A percentile compares a stretch with the other conserved stretches of the same genome.
Conservation (phyloP, 805 yeast genomes). For the Monosporozyma solicola region DNA sequence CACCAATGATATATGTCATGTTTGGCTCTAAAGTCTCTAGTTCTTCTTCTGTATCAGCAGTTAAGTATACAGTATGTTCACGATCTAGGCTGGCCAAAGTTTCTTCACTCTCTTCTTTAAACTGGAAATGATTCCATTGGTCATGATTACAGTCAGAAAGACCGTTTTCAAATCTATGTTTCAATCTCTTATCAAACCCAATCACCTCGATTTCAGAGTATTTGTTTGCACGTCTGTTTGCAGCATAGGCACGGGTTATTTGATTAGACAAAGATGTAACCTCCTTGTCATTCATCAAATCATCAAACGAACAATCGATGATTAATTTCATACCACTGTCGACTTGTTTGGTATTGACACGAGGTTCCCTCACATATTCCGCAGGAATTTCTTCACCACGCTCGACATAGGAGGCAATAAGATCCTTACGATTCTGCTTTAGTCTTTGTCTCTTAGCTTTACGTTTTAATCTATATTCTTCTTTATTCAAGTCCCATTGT, state of each 20-base stretch:
- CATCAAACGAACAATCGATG: slow-evolving; percentile 90
- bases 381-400: slow-evolving; percentile 35
- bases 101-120: slow-evolving; percentile 32
- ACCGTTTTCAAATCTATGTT: slow-evolving; percentile 57
- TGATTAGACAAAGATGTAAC: slow-evolving; percentile 66
- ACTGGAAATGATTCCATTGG: slow-evolving; percentile 59
- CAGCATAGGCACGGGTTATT: slow-evolving; percentile 72
- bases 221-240: slow-evolving; percentile 52
- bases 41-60: slow-evolving; percentile 78
- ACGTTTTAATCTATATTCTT: slow-evolving; percentile 44
- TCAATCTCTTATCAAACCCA: slow-evolving; percentile 57
- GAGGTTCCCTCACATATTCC: slow-evolving; percentile 32
- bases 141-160: slow-evolving; percentile 45
- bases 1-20: slow-evolving; percentile 81
- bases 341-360: slow-evolving; percentile 35
- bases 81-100: slow-evolving; percentile 22
- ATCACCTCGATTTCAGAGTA: slow-evolving; percentile 53
- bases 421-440: slow-evolving; percentile 33
- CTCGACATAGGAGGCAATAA: slow-evolving; percentile 28
- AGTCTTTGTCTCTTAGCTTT: slow-evolving; percentile 47
- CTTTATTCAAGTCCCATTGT: slow-evolving; percentile 57
- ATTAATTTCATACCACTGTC: slow-evolving; percentile 46
- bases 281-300: slow-evolving; percentile 71
- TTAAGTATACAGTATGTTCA: slow-evolving; percentile 52
- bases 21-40: slow-evolving; percentile 57